Conservation (phyloP, 129 eudicot genomes). For the Pittosporum tobira region DNA sequence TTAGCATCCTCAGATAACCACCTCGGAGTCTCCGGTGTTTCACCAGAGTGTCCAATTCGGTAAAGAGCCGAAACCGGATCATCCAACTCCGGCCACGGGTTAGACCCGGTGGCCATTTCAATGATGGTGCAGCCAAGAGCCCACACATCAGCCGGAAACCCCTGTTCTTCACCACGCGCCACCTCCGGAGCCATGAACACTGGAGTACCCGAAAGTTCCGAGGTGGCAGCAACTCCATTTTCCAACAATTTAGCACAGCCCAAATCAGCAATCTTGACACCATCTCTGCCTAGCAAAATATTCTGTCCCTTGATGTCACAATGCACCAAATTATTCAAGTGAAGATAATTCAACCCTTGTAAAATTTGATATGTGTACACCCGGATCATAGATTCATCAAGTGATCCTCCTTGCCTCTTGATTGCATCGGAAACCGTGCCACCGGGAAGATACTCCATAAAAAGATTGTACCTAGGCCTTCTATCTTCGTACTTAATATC, state of each 20-base stretch:
- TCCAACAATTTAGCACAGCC: conserved; percentile 42
- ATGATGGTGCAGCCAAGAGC: conserved; percentile 69
- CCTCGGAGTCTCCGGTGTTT: conserved; percentile 42
- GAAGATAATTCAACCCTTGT: conserved; percentile 54
- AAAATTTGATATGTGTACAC: conserved; percentile 41
- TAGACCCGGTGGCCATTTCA: conserved; percentile 74
- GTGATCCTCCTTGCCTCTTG: conserved; percentile 43
- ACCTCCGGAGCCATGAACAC: conserved; percentile 86
- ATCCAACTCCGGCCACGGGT: conserved; percentile 56
- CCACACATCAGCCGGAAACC: conserved; percentile 79
- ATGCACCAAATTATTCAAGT: conserved; percentile 46
- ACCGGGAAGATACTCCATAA: conserved; percentile 53
- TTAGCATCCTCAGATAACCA: conserved; percentile 37
- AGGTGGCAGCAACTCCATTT: conserved; percentile 8
- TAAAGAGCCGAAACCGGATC: conserved; percentile 61
- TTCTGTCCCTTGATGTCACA: conserved; percentile 76
- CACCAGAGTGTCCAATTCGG: conserved; percentile 36
- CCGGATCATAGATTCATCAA: conserved; percentile 35
- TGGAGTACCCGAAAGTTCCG: conserved; percentile 64
- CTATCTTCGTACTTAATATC: conserved; percentile 25
- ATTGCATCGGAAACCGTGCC: conserved; percentile 59
- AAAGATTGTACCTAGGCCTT: conserved; percentile 43
- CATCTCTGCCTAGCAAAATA: conserved; percentile 42
- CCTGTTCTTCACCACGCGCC: conserved; percentile 77
- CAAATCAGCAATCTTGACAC: conserved; percentile 65